phyloP scores from a whole-genome alignment of 2,329 filamentous ascomycete species.

The Chalaropsis thielavioides region DNA sequence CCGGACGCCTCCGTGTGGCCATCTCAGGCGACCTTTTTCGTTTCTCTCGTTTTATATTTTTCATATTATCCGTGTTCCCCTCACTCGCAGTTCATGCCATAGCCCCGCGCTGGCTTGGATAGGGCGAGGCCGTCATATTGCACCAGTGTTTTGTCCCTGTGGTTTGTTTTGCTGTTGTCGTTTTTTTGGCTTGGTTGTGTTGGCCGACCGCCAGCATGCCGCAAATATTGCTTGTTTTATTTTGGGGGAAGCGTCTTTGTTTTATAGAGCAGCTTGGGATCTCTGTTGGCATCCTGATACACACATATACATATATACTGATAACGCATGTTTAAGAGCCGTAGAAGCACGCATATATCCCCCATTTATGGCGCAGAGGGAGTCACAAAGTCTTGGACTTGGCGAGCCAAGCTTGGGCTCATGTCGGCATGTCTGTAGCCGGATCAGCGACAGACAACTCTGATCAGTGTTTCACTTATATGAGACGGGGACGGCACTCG shows the following conservation, averaged over 20 bases:
- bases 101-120: background rate
- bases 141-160: background rate
- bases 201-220: background rate
- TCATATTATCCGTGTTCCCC: background rate
- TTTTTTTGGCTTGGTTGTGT: background rate
- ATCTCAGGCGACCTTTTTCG: background rate
- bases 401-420: too few species aligned
- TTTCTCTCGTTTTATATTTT: constrained; percentile 1
- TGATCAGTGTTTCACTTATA: too few species aligned
- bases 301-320: background rate
- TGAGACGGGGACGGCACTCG: too few species aligned
- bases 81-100: background rate
- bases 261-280: background rate
- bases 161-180: background rate
- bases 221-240: background rate
- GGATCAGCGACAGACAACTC: too few species aligned
- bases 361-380: too few species aligned
- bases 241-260: background rate
- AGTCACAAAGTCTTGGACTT: too few species aligned
- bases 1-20: background rate
- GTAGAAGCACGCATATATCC: background rate
- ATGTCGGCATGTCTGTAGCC: too few species aligned
- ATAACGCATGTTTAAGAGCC: background rate
- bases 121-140: background rate
- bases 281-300: background rate